Conservation (phyloP, 257 asterid genomes). For the Capsicum baccatum region DNA sequence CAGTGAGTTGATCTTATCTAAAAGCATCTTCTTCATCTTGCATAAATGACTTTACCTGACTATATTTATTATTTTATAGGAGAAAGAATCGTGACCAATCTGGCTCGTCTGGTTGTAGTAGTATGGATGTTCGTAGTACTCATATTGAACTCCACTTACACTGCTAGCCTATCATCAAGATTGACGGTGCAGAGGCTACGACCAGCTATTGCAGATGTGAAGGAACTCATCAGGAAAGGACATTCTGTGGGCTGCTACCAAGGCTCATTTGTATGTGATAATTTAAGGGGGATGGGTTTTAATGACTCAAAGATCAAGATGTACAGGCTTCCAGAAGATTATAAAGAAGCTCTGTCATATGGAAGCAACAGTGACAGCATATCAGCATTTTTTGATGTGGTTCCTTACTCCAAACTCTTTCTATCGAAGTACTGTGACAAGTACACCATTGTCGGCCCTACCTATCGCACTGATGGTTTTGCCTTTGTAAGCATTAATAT, state of each 20-base stretch:
- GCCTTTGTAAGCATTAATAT: constrained; percentile 16
- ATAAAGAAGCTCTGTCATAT: constrained; percentile 4
- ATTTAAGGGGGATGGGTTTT: constrained; percentile 10
- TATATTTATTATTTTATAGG: constrained; percentile 4
- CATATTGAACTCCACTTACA: constrained; percentile 23
- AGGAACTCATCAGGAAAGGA: constrained; percentile 23
- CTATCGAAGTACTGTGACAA: constrained; percentile 12
- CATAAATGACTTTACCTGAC: neutral
- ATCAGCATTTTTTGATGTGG: constrained; percentile 15
- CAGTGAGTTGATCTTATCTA: constrained; percentile 5
- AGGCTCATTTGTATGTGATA: constrained; percentile 20
- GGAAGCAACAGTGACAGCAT: neutral
- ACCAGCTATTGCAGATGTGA: constrained; percentile 16
- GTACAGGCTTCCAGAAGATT: constrained; percentile 20
- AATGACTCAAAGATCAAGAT: constrained; percentile 10
- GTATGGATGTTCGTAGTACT: constrained; percentile 10
- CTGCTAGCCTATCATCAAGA: constrained; percentile 24
- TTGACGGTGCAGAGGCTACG: constrained; percentile 16
- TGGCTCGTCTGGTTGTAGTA: constrained; percentile 21
- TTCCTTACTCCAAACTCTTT: constrained; percentile 26
- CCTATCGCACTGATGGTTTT: constrained; percentile 8
- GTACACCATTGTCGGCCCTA: constrained; percentile 20
- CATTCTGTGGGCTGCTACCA: constrained; percentile 9
- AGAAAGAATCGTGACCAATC: constrained; percentile 13
- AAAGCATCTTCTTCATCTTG: neutral